A percentile compares a stretch with the other conserved stretches of the same genome.
These are phyloP conservation scores for Trichoderma asperelloides DNA, from an alignment of 495 filamentous ascomycete genomes.

Conservation along the genomic window DNA sequence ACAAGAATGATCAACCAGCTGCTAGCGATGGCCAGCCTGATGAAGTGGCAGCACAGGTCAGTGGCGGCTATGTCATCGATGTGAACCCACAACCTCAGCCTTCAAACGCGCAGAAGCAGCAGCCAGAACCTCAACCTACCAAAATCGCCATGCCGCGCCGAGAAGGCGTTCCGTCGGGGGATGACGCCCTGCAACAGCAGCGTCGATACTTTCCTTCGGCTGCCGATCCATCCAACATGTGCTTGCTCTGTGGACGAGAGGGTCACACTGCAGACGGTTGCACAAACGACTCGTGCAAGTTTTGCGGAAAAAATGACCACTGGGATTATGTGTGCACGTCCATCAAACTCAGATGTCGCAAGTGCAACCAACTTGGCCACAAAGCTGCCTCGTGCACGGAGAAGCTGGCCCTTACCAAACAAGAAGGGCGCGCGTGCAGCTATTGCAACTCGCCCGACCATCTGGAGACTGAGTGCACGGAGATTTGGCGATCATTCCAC, in stretches of 20 bases:
- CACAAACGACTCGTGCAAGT: conserved; percentile 24
- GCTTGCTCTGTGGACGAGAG: conserved; percentile 28
- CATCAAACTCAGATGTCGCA: conserved; percentile 24
- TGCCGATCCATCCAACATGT: conserved; percentile 21
- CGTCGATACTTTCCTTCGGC: conserved; percentile 31
- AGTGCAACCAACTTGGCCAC: conserved; percentile 34
- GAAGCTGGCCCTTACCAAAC: conserved; percentile 22
- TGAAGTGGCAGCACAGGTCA: neutral
- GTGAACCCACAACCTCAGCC: neutral
- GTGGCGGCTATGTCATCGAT: neutral
- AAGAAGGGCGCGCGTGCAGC: conserved; percentile 28
- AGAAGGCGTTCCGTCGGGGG: neutral
- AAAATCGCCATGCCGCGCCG: neutral
- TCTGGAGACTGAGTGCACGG: conserved; percentile 22
- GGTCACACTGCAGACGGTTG: conserved; percentile 26
- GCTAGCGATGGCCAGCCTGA: neutral
- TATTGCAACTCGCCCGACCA: conserved; percentile 27
- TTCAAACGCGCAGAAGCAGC: neutral
- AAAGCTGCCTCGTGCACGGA: conserved; percentile 19
- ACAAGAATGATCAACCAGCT: neutral
- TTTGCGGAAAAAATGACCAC: conserved; percentile 26
- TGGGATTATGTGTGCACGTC: conserved; percentile 26
- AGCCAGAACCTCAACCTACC: neutral
- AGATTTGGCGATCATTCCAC: conserved; percentile 31
- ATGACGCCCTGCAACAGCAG: conserved; percentile 20